These are phyloP conservation scores for Fusarium nematophilum DNA, from an alignment of 2,329 filamentous ascomycete species.

Conservation along the genomic window DNA sequence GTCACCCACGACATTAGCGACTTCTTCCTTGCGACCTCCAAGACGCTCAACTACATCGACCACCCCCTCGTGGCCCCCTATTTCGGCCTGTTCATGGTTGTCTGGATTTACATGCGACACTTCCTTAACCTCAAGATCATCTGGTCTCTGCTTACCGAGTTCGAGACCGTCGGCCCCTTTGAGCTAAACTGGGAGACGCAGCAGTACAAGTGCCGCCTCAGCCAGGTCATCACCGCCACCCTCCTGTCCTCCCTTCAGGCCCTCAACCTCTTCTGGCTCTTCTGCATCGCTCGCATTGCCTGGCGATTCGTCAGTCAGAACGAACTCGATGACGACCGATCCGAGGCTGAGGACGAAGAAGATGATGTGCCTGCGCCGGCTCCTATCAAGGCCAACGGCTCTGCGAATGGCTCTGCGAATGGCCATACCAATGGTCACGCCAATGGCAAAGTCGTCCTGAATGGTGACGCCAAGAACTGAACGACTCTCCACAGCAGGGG, in stretches of 20 bases:
- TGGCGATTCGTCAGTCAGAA: conserved; percentile 74
- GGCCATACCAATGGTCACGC: conserved; percentile 25
- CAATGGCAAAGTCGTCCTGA: conserved; percentile 30
- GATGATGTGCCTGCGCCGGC: conserved; percentile 55
- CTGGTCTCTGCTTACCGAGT: conserved; percentile 79
- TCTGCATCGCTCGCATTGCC: conserved; percentile 79
- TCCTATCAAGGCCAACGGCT: conserved; percentile 37
- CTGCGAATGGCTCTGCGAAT: conserved; percentile 27
- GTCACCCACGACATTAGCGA: conserved; percentile 95
- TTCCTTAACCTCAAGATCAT: conserved; percentile 84
- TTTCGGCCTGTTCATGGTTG: conserved; percentile 82
- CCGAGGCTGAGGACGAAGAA: conserved; percentile 74
- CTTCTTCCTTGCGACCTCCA: conserved; percentile 95
- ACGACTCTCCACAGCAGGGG: not conserved
- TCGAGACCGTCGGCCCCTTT: conserved; percentile 78
- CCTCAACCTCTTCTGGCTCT: conserved; percentile 85
- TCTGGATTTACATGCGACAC: conserved; percentile 93
- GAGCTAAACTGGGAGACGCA: conserved; percentile 80
- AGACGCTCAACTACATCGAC: conserved; percentile 91
- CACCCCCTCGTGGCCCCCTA: conserved; percentile 82
- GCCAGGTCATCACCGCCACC: conserved; percentile 73
- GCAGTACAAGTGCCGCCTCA: conserved; percentile 81
- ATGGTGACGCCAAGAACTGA: conserved; percentile 30
- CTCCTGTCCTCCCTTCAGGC: conserved; percentile 77
- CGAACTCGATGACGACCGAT: conserved; percentile 76